Conservation (phyloP, 495 filamentous ascomycete species). For the Annulohypoxylon moriforme region DNA sequence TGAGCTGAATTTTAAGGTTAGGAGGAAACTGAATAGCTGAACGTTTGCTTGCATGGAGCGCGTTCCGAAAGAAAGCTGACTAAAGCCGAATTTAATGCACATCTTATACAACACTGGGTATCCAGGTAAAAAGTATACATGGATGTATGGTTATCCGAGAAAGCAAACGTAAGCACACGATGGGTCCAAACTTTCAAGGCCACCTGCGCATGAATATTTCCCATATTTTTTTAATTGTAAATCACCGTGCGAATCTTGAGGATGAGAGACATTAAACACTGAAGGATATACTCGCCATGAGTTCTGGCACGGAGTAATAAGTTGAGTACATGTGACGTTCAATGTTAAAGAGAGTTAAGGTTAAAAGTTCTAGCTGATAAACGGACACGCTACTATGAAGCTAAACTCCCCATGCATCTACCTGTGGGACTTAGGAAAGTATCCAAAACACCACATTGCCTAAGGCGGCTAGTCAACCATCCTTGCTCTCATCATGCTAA, state of each 20-base stretch:
- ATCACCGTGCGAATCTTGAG: slow-evolving; percentile 4
- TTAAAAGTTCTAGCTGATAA: slow-evolving; percentile 13
- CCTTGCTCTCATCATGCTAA: neutral
- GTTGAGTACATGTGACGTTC: neutral
- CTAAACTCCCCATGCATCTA: slow-evolving; percentile 1
- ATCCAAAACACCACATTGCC: neutral
- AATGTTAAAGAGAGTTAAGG: slow-evolving; percentile 5
- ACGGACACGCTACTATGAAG: neutral
- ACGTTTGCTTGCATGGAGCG: slow-evolving; percentile 4
- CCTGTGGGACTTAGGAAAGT: neutral
- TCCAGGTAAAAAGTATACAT: neutral
- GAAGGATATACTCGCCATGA: neutral
- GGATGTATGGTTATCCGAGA: neutral
- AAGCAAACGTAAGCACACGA: neutral
- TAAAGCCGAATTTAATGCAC: slow-evolving; percentile 4
- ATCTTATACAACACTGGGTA: neutral
- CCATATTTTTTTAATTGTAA: neutral
- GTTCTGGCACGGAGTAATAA: neutral
- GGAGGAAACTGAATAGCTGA: neutral
- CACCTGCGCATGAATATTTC: neutral
- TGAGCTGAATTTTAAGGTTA: neutral
- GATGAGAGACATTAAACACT: neutral
- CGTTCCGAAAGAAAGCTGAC: neutral
- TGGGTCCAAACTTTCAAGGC: neutral
- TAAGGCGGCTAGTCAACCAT: neutral